These are phyloP conservation scores for Hortaea werneckii DNA, from an alignment of 2,329 filamentous ascomycete species.

Conservation along the genomic window DNA sequence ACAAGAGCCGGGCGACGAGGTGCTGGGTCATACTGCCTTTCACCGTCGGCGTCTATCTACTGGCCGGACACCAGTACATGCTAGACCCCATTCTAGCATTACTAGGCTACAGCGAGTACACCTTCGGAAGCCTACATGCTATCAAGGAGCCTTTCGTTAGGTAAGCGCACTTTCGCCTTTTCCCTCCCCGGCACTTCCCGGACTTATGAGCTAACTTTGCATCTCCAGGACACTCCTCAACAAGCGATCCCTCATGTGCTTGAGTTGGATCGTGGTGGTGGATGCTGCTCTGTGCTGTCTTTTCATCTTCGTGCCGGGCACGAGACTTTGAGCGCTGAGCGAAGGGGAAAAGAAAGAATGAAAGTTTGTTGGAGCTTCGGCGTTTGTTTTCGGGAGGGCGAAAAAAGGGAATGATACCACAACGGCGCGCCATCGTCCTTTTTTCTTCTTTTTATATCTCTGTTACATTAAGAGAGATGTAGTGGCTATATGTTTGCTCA, in stretches of 20 bases:
- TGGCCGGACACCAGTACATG: conserved; percentile 89
- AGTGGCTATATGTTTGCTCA: too few species aligned
- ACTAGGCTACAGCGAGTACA: conserved; percentile 89
- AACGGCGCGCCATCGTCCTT: too few species aligned
- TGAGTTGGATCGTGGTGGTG: conserved; percentile 63
- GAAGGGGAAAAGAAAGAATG: too few species aligned
- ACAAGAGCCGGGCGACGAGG: conserved; percentile 61
- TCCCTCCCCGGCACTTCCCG: too few species aligned
- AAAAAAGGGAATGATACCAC: background rate
- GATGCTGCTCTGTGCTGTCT: conserved; percentile 76
- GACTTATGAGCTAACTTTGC: too few species aligned
- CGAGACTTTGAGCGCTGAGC: conserved; percentile 52
- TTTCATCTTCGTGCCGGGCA: conserved; percentile 92
- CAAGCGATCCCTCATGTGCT: conserved; percentile 72
- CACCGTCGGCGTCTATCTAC: conserved; percentile 77
- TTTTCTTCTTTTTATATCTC: too few species aligned
- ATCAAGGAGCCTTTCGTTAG: conserved; percentile 84
- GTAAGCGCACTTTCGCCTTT: too few species aligned
- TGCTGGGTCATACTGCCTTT: conserved; percentile 92
- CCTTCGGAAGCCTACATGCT: conserved; percentile 79
- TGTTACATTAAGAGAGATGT: too few species aligned
- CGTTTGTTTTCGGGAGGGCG: too few species aligned
- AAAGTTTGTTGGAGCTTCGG: background rate
- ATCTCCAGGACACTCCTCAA: conserved; percentile 57
- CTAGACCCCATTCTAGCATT: conserved; percentile 86